phyloP scores from a whole-genome alignment of 345 rosid species.

The Eucalyptus regnans region DNA sequence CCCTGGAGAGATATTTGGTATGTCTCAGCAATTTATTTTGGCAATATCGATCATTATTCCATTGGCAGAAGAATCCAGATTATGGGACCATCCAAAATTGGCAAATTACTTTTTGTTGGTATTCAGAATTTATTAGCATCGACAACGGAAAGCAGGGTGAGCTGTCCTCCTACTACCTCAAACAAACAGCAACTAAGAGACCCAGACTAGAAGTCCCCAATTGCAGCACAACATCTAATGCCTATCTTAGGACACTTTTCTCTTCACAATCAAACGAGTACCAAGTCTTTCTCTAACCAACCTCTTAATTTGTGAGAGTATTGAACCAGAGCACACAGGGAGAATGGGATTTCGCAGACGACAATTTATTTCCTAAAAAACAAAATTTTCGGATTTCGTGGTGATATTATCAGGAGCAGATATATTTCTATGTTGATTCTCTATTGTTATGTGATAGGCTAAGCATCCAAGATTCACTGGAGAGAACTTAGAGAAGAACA shows the following conservation, averaged over 20 bases:
- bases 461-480: conserved; percentile 19
- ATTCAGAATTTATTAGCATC: not conserved
- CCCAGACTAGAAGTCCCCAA: not conserved
- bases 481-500: conserved; percentile 23
- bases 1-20: conserved; percentile 9
- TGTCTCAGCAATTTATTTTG: not conserved
- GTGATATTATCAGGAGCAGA: not conserved
- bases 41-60: not conserved
- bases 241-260: not conserved
- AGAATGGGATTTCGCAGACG: not conserved
- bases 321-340: not conserved
- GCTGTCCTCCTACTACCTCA: not conserved
- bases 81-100: not conserved
- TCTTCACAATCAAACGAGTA: not conserved
- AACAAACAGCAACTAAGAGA: not conserved
- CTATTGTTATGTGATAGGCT: not conserved
- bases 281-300: not conserved
- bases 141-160: not conserved
- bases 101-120: not conserved
- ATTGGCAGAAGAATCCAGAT: not conserved
- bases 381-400: not conserved
- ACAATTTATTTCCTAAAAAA: not conserved
- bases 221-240: not conserved
- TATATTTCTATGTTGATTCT: not conserved
- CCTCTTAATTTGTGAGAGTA: not conserved